Percentiles rank a stretch among this genome's conserved stretches.
Evolutionary conservation across 2,329 filamentous ascomycete genomes (phyloP).

Genomic region (Nemania abortiva): DNA sequence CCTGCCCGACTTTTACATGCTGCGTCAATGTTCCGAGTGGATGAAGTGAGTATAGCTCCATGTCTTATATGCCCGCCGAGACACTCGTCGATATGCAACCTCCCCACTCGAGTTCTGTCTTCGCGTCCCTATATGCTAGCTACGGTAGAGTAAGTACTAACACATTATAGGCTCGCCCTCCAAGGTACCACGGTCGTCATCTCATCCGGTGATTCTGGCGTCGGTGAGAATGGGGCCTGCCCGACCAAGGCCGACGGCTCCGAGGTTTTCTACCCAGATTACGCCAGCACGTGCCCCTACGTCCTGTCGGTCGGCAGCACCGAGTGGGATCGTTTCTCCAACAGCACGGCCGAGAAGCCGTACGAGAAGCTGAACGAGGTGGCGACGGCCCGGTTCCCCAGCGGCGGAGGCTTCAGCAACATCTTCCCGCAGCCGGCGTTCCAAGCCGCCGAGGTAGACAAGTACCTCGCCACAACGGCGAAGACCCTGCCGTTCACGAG

Average conservation of each 20-base stretch:
- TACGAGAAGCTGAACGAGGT: slow-evolving; percentile 44
- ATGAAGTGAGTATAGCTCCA: slow-evolving; percentile 36
- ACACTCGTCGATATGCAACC: not conserved
- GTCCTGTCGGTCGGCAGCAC: slow-evolving; percentile 59
- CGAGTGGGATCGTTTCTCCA: slow-evolving; percentile 40
- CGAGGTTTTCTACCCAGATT: slow-evolving; percentile 52
- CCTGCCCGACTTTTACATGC: slow-evolving; percentile 39
- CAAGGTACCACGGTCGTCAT: slow-evolving; percentile 41
- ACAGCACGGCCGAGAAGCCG: slow-evolving; percentile 33
- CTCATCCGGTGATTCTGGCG: slow-evolving; percentile 40
- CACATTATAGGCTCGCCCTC: slow-evolving; percentile 31
- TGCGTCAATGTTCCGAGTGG: slow-evolving; percentile 41
- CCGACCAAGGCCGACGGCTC: slow-evolving; percentile 36
- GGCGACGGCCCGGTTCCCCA: slow-evolving; percentile 47
- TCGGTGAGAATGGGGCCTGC: slow-evolving; percentile 53
- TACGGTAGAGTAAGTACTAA: not conserved
- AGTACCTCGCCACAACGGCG: slow-evolving; percentile 53
- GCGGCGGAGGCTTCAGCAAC: slow-evolving; percentile 59
- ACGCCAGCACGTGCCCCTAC: slow-evolving; percentile 62
- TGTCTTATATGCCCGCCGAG: slow-evolving; percentile 49
- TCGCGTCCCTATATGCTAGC: not conserved
- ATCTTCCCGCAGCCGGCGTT: slow-evolving; percentile 57
- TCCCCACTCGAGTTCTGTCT: not conserved
- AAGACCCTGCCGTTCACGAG: slow-evolving; percentile 42
- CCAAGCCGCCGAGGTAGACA: slow-evolving; percentile 54